Evolutionary conservation across 1,139 yeast species (phyloP), one percentile per base, ranked within the genome.

Genomic region (Nematodospora anomalae): DNA sequence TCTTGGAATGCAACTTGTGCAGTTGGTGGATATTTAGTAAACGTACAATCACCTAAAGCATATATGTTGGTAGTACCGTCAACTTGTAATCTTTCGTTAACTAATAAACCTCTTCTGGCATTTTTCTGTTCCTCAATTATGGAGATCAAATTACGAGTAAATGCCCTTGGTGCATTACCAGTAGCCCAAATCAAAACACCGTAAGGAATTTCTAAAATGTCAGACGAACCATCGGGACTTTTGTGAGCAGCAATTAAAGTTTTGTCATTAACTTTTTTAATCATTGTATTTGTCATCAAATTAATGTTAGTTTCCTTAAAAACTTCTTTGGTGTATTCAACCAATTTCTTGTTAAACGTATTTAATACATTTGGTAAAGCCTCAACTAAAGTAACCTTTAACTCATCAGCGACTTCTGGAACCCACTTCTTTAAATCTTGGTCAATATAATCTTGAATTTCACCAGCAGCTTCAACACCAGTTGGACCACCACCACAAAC

Each of bases 1-100:
- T 89, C 92, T 71, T 90, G 97, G 69, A 88, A 83, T 31, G 97
- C 97, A 42, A 89, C 97, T 73, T 90, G 97, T 33, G 96, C 97
- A 40, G 97, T 90, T 49, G 97, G 97, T 35, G 96, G 95, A 49
- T 76, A 80, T 60, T 89, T 89, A 50, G 94, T 85, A 64, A 82
- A 79, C 32, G 96, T 85, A 72, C 97, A 89, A 69, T 90, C 97
- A 58, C 97, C 97, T 45, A 90, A 67, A 32, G 95, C 97, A 66
- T 74, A 90, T 51, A 90, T 80, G 49, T 87, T 87, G 51, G 77
- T 76, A 32, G 92, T 76, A 56, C 97, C 97, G 53, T 86, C 79
- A 33, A 89, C 85, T 57, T 83, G 83, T 51, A 89, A 71, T 60
- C 76, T 80, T 46, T 87, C 96, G 64, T 88, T 84, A 41, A 89